Base-by-base conservation (phyloP, 148 eudicot genomes). In the Camellia granthamiana region DNA sequence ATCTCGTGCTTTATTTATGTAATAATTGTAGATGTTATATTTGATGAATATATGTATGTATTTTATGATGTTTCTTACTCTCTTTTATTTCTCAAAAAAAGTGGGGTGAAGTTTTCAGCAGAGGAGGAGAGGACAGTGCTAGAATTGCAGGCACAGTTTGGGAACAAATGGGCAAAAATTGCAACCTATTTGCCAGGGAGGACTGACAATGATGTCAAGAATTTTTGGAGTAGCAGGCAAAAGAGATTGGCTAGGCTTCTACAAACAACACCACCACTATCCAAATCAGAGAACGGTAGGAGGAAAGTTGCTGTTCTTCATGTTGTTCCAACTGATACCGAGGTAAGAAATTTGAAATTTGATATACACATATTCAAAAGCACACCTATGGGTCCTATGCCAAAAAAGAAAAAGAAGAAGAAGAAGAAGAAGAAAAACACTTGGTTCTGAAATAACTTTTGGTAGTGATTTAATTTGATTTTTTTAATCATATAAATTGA, bases 151-250 rank as follows among this genome's bases (percentile, higher is more conserved):
- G 86, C 85, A 56, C 79, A 90, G 66, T 75, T 87, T 44, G 95
- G 97, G 84, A 93, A 91, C 90, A 89, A 90, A 85, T 93, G 97
- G 97, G 97, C 95, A 3, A 90, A 74, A 77, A 93, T 93, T 5
- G 91, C 97, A 0, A 87, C 93, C 1, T 83, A 88, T 83, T 82
- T 93, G 67, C 85, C 86, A 0, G 97, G 97, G 46, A 81, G 97
- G 77, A 91, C 97, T 0, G 97, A 93, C 44, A 93, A 93, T 65
- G 95, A 93, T 80, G 97, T 93, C 68, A 93, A 93, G 90, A 93
- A 93, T 74, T 93, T 93, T 18, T 93, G 97, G 97, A 91, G 97
- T 84, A 91, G 95, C 82, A 82, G 97, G 75, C 93, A 87, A 69
- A 91, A 91, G 85, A 87, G 94, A 74, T 74, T 93, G 46, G 89